phyloP scores from a whole-genome alignment of 768 basidiomycete species.

The Termitomyces sp. region DNA sequence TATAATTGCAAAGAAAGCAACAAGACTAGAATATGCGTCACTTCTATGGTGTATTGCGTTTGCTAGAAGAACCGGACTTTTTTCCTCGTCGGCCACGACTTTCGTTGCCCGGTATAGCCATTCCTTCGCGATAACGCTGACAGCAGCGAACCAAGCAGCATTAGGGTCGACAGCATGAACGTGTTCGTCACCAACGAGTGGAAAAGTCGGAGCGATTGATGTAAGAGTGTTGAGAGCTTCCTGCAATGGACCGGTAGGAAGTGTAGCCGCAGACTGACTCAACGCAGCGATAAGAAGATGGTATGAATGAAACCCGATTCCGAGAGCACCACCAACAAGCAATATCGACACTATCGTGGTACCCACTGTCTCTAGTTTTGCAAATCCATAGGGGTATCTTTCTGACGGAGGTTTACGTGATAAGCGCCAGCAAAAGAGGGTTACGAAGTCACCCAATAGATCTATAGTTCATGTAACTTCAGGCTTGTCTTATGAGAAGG shows the following conservation, averaged over 20 bases:
- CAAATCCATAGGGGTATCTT: slow-evolving; percentile 83
- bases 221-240: slow-evolving; percentile 59
- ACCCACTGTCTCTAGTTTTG: slow-evolving; percentile 94
- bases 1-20: slow-evolving; percentile 90
- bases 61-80: slow-evolving; percentile 88
- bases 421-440: slow-evolving; percentile 83
- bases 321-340: slow-evolving; percentile 78
- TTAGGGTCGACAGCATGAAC: slow-evolving; percentile 78
- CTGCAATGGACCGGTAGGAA: slow-evolving; percentile 64
- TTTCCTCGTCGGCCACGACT: slow-evolving; percentile 86
- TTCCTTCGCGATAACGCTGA: slow-evolving; percentile 82
- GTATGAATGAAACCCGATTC: slow-evolving; percentile 89
- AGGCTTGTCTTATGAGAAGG: neutral
- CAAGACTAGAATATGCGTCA: slow-evolving; percentile 90
- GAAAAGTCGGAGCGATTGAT: slow-evolving; percentile 51
- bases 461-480: slow-evolving; percentile 38
- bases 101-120: slow-evolving; percentile 90
- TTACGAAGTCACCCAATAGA: slow-evolving; percentile 88
- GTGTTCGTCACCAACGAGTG: slow-evolving; percentile 53
- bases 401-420: slow-evolving; percentile 79
- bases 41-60: slow-evolving; percentile 98
- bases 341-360: slow-evolving; percentile 88
- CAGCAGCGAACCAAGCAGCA: slow-evolving; percentile 93
- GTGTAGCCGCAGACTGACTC: slow-evolving; percentile 55
- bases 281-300: slow-evolving; percentile 77